Percentiles rank a stretch among this genome's conserved stretches.
Conservation (phyloP, 2,329 filamentous ascomycete species). For the Cladosporium sp. region DNA sequence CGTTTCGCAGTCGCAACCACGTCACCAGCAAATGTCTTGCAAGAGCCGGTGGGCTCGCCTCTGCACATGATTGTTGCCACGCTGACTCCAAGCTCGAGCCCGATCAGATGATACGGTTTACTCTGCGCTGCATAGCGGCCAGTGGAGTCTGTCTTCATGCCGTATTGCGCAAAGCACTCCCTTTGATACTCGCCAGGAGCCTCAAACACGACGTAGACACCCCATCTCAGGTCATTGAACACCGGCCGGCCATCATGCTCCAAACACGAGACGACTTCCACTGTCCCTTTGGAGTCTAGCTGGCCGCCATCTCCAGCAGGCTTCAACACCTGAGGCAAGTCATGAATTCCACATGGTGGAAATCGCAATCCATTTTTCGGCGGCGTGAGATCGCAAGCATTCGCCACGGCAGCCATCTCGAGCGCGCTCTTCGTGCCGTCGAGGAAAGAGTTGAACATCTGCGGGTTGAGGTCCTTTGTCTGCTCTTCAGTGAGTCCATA, state of each 20-base stretch:
- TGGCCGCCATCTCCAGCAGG: conserved; percentile 40
- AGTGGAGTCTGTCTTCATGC: conserved; percentile 40
- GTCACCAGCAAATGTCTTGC: conserved; percentile 41
- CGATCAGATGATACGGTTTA: conserved; percentile 47
- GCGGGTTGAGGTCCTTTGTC: conserved; percentile 42
- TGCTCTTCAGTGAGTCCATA: conserved; percentile 45
- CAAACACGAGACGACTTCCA: conserved; percentile 44
- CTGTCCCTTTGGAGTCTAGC: conserved; percentile 38
- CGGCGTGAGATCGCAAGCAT: conserved; percentile 40
- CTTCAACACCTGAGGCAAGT: conserved; percentile 39
- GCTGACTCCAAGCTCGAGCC: conserved; percentile 43
- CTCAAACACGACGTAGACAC: conserved; percentile 44
- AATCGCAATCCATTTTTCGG: conserved; percentile 40
- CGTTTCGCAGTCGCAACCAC: conserved; percentile 46
- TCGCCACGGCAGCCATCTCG: conserved; percentile 47
- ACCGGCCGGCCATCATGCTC: conserved; percentile 40
- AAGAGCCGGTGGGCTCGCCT: conserved; percentile 43
- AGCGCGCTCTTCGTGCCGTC: conserved; percentile 46
- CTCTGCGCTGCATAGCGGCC: conserved; percentile 42
- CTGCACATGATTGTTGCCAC: conserved; percentile 43
- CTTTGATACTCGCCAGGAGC: conserved; percentile 38
- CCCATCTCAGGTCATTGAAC: conserved; percentile 40
- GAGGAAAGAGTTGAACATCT: conserved; percentile 48
- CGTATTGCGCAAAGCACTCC: conserved; percentile 43
- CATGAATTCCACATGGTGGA: conserved; percentile 41